These are phyloP conservation scores for Euphorbia peplus DNA, from an alignment of 345 rosid genomes.

Conservation along the genomic window DNA sequence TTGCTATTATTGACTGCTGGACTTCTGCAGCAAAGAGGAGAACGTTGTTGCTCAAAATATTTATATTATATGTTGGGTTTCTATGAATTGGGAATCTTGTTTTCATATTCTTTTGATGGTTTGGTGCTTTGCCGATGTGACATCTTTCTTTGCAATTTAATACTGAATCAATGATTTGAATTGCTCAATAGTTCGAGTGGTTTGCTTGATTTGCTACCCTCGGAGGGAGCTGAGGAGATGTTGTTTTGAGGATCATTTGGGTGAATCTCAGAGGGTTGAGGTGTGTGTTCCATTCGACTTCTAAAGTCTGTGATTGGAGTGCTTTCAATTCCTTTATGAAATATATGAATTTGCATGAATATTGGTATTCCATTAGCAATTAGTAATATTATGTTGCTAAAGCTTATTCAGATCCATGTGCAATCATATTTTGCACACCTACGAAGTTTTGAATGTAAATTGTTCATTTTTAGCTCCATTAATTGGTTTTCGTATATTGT, in stretches of 20 bases:
- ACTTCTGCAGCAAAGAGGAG: background rate
- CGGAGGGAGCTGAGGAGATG: constrained; percentile 42
- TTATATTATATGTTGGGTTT: background rate
- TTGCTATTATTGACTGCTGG: background rate
- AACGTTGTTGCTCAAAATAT: background rate
- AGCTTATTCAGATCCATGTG: background rate
- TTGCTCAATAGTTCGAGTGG: constrained; percentile 15
- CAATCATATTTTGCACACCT: background rate
- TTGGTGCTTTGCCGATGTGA: background rate
- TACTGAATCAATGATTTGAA: constrained; percentile 11
- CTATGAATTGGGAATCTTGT: constrained; percentile 23
- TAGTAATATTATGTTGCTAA: background rate
- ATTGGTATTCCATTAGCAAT: no score
- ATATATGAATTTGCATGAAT: background rate
- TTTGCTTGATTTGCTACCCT: background rate
- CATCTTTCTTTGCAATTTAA: background rate
- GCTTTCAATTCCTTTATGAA: background rate
- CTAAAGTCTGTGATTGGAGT: constrained; percentile 1
- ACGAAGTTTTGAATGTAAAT: no score
- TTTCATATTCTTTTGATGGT: constrained; percentile 19
- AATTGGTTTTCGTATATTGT: background rate
- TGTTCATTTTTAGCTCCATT: background rate
- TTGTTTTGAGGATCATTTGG: constrained; percentile 36
- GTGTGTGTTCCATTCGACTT: constrained; percentile 31
- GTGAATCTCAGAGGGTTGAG: constrained; percentile 44